Evolutionary conservation across 2,329 filamentous ascomycete species (phyloP).

Genomic region (Neophaeococcomyces aloes): DNA sequence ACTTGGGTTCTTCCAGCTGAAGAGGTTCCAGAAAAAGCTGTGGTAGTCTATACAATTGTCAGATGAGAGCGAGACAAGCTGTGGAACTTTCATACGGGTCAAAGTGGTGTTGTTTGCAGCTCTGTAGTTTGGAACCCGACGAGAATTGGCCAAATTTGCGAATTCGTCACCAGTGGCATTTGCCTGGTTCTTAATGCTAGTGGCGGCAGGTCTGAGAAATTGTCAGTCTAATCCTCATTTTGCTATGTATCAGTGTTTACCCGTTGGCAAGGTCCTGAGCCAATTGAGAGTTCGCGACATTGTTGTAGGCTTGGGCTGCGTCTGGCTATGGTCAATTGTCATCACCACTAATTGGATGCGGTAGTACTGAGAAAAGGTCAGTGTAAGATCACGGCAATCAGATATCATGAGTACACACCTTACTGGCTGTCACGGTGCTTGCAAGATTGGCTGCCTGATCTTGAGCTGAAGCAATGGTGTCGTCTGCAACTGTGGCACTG

Average conservation of each 20-base stretch:
- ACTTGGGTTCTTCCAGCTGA: slow-evolving; percentile 38
- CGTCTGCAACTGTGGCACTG: too few species aligned
- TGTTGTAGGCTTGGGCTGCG: slow-evolving; percentile 38
- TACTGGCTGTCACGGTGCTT: slow-evolving; percentile 1
- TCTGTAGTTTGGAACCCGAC: slow-evolving; percentile 42
- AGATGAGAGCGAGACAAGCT: slow-evolving; percentile 1
- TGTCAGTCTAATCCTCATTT: slow-evolving; percentile 1
- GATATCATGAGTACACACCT: slow-evolving; percentile 1
- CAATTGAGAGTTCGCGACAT: slow-evolving; percentile 39
- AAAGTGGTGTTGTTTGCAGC: slow-evolving; percentile 52
- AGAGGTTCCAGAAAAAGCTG: slow-evolving; percentile 54
- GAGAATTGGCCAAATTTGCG: slow-evolving; percentile 46
- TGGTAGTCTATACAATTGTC: slow-evolving; percentile 45
- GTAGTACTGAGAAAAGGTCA: not conserved
- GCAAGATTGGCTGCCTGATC: slow-evolving; percentile 4
- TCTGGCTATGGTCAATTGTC: slow-evolving; percentile 26
- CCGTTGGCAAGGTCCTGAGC: slow-evolving; percentile 34
- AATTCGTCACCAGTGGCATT: slow-evolving; percentile 49
- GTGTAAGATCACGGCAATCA: not conserved
- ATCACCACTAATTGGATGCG: too few species aligned
- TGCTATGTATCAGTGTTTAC: slow-evolving; percentile 7
- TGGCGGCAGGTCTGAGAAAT: slow-evolving; percentile 40
- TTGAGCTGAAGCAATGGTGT: not conserved
- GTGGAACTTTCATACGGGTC: slow-evolving; percentile 40
- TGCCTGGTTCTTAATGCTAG: slow-evolving; percentile 47